Base-by-base conservation (phyloP, 2,329 filamentous ascomycete genomes). In the Arthrobotrys musiformis region DNA sequence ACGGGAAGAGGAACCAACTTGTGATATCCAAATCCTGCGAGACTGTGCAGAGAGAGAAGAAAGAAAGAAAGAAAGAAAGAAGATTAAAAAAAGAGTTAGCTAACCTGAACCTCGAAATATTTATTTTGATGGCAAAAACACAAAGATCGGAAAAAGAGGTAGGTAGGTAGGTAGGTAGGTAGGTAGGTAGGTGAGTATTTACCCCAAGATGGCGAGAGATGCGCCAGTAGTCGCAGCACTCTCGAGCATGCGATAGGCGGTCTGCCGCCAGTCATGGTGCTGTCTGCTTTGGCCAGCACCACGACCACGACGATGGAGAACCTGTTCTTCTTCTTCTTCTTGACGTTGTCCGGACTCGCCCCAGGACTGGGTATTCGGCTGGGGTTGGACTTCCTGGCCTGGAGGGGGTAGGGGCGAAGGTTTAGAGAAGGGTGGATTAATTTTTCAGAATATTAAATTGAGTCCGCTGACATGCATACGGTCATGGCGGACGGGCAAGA, bases 11-110 rank as follows among this genome's bases (percentile, higher is more conserved):
- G 44, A 19, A 73, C 74, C 67, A 88, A 89, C 81, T 88, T 89
- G 83, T 95, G 92, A 82, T 95, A 96, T 56, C 87, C 86, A 83
- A 92, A 94, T 24, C 91, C 93, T 5, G 92, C 91, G 24, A 88
- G 80, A 44, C 80, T 81, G 63, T 35, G 33, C 30, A 35, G 5
- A 35, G 5, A 5, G 30, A 35, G 5, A 35, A 35, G 5, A 35
- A 35, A 35, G 11, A 35, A n/a, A n/a, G n/a, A n/a, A n/a, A n/a
- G n/a, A n/a, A n/a, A n/a, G n/a, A n/a, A n/a, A n/a, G n/a, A n/a
- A 35, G 11, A 35, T 5, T 11, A 24, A 24, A 35, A 56, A n/a
- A 28, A 35, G 26, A 11, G 30, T 44, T 35, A 52, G 40, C 19
- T 19, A 8, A 50, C 42, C 30, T 46, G 11, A n/a, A n/a, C n/a